These are phyloP conservation scores for Lasiodiplodia gonubiensis DNA, from an alignment of 2,329 filamentous ascomycete species.

Conservation along the genomic window DNA sequence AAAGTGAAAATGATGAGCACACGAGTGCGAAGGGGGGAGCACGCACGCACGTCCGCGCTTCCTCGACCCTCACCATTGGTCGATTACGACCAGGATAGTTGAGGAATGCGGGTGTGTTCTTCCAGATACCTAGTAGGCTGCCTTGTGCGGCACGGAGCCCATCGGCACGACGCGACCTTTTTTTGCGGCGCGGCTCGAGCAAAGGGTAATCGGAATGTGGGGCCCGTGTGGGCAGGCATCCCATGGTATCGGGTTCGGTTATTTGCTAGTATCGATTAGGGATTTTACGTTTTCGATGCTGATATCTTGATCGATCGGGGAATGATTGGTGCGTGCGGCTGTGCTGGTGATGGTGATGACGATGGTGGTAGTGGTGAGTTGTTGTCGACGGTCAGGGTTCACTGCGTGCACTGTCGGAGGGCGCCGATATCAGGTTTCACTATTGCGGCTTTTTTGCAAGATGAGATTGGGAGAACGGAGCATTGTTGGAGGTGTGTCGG, in stretches of 20 bases:
- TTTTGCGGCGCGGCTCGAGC: not conserved
- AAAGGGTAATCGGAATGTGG: not conserved
- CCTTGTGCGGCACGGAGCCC: not conserved
- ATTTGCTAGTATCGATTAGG: not conserved
- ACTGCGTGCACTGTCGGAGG: not conserved
- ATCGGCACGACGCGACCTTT: not conserved
- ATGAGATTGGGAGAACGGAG: not conserved
- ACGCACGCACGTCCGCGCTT: not conserved
- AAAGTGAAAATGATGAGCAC: not conserved
- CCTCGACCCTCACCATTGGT: not conserved
- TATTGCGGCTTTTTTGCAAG: not conserved
- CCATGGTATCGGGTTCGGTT: not conserved
- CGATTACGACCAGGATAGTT: not conserved
- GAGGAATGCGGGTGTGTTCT: not conserved
- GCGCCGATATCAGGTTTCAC: not conserved
- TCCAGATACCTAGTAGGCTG: not conserved
- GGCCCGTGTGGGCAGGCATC: too few relatives aligned
- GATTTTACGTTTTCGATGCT: not conserved
- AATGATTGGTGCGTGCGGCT: not conserved
- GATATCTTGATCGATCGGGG: not conserved
- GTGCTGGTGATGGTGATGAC: not conserved
- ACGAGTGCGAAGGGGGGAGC: too few relatives aligned
- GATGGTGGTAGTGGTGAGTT: too few relatives aligned
- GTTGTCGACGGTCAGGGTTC: too few relatives aligned
- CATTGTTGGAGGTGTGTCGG: not conserved